phyloP scores from a whole-genome alignment of 176 grass and related monocot genomes.

The Oryza officinalis region DNA sequence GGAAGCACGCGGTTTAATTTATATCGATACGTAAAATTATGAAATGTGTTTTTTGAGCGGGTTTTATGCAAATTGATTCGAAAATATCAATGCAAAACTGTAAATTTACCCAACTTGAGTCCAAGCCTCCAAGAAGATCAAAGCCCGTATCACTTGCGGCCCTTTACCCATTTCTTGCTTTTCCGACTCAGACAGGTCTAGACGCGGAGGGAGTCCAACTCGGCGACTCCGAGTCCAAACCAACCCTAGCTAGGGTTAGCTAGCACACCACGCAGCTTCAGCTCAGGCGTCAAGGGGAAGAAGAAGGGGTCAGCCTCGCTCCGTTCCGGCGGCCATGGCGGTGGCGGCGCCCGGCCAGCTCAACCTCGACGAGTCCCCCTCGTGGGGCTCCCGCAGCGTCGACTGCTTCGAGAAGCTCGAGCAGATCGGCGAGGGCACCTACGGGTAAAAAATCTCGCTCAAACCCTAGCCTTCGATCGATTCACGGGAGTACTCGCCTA shows the following conservation, averaged over 20 bases:
- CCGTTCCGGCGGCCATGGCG: slow-evolving; percentile 48
- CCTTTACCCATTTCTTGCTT: not conserved
- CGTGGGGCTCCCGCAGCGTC: slow-evolving; percentile 71
- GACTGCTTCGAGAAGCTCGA: slow-evolving; percentile 81
- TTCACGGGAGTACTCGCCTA: not conserved
- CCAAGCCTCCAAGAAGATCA: not conserved
- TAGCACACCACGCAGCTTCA: not conserved
- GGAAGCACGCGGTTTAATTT: no score
- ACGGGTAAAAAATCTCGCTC: slow-evolving; percentile 42
- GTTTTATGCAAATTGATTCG: no score
- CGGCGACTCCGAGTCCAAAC: not conserved
- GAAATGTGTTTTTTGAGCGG: no score
- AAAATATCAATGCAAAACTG: no score
- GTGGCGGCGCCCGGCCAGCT: slow-evolving; percentile 58
- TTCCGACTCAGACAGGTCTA: not conserved
- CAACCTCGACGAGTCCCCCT: slow-evolving; percentile 63
- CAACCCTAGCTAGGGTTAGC: not conserved
- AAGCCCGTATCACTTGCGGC: not conserved
- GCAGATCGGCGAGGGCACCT: slow-evolving; percentile 81
- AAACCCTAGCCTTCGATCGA: not conserved
- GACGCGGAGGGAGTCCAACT: not conserved
- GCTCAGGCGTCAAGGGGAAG: not conserved
- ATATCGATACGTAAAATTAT: no score
- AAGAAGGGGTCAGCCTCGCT: not conserved
- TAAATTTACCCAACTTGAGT: not conserved